Percentiles rank a stretch among this genome's conserved stretches.
These are phyloP conservation scores for Torulaspora indica DNA, from an alignment of 805 yeast genomes.

Conservation along the genomic window DNA sequence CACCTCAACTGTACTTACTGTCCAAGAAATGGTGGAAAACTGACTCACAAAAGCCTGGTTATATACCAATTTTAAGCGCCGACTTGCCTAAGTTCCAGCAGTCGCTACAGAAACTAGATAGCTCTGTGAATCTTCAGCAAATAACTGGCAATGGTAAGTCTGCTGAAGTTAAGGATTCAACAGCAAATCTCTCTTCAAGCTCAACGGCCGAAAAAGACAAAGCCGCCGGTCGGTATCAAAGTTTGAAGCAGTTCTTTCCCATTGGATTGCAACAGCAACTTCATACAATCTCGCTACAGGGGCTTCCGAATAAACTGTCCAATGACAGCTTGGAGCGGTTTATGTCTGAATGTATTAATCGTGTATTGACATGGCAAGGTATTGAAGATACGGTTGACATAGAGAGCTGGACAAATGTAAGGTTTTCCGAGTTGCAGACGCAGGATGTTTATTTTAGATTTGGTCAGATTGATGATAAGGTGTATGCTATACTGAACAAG, in stretches of 20 bases:
- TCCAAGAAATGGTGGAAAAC: conserved; percentile 26
- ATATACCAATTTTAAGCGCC: conserved; percentile 26
- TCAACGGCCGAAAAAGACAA: not conserved
- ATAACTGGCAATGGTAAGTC: not conserved
- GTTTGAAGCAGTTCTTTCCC: conserved; percentile 28
- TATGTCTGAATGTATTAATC: conserved; percentile 7
- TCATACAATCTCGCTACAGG: conserved; percentile 22
- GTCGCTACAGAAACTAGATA: conserved; percentile 7
- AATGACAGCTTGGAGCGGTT: conserved; percentile 14
- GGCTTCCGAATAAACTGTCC: conserved; percentile 16
- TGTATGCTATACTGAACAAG: conserved; percentile 6
- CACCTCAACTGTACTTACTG: conserved; percentile 25
- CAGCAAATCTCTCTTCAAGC: not conserved
- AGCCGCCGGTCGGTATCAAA: conserved; percentile 8
- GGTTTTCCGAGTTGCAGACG: conserved; percentile 13
- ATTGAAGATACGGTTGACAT: conserved; percentile 2
- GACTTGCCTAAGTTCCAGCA: conserved; percentile 23
- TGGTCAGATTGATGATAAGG: conserved; percentile 2
- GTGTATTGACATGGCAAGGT: conserved; percentile 2
- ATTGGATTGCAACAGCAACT: conserved; percentile 27
- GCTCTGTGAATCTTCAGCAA: not conserved
- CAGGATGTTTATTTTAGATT: conserved; percentile 23
- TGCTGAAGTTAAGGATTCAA: not conserved
- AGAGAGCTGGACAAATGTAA: conserved; percentile 18
- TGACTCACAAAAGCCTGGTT: conserved; percentile 22